These are phyloP conservation scores for Mallotus repandus DNA, from an alignment of 441 rosid species.

Conservation along the genomic window DNA sequence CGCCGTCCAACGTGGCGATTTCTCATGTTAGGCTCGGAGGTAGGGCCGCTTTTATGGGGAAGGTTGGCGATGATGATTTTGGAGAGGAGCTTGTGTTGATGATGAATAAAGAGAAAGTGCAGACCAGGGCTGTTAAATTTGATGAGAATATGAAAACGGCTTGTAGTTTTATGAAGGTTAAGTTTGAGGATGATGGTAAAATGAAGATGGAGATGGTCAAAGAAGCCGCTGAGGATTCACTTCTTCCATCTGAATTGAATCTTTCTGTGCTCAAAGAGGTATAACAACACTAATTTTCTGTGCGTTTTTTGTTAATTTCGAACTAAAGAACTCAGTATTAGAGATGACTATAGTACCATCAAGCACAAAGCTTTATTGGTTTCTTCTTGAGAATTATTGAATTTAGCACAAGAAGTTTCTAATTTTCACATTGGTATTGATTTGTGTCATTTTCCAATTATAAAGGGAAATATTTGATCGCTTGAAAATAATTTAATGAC, in stretches of 20 bases:
- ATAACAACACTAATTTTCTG: neutral
- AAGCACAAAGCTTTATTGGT: too few species aligned
- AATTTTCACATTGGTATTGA: neutral
- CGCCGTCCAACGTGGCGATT: constrained; percentile 93
- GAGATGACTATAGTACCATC: too few species aligned
- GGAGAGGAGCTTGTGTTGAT: constrained; percentile 69
- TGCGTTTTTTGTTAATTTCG: too few species aligned
- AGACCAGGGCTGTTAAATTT: constrained; percentile 71
- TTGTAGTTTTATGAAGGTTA: constrained; percentile 58
- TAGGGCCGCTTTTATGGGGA: constrained; percentile 75
- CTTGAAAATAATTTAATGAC: neutral
- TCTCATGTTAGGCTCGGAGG: constrained; percentile 79
- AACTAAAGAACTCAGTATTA: too few species aligned
- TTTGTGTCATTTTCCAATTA: neutral
- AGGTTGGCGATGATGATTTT: constrained; percentile 87
- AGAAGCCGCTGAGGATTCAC: constrained; percentile 74
- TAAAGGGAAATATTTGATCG: neutral
- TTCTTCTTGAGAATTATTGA: neutral
- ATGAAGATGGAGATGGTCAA: constrained; percentile 67
- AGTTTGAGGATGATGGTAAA: constrained; percentile 58
- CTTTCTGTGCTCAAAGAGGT: constrained; percentile 90
- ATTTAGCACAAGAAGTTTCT: neutral
- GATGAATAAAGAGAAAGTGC: constrained; percentile 87
- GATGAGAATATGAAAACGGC: constrained; percentile 60
- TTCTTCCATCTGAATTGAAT: constrained; percentile 63